Conservation (phyloP, 352 stramenopile genomes). For the Phytophthora cactorum region DNA sequence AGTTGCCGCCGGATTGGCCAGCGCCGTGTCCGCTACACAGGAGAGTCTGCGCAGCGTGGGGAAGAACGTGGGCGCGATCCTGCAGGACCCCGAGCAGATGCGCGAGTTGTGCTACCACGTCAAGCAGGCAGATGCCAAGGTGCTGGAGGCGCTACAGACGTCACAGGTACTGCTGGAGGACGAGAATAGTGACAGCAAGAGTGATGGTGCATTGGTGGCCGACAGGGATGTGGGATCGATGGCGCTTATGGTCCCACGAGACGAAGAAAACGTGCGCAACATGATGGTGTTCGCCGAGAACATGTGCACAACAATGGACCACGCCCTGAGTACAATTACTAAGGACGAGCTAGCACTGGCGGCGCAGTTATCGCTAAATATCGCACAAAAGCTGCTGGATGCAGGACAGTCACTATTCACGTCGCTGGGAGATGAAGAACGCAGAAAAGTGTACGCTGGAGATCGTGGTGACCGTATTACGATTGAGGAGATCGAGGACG, state of each 20-base stretch:
- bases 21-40: constrained; percentile 65
- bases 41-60: constrained; percentile 68
- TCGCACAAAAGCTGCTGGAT: constrained; percentile 77
- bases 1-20: constrained; percentile 54
- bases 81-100: constrained; percentile 72
- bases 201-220: constrained; percentile 13
- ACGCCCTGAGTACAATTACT: constrained; percentile 75
- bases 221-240: constrained; percentile 6
- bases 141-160: constrained; percentile 51
- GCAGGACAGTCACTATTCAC: constrained; percentile 72
- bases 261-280: constrained; percentile 77
- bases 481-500: constrained; percentile 71
- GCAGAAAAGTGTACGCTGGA: constrained; percentile 30
- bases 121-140: constrained; percentile 47
- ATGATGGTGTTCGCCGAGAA: constrained; percentile 78
- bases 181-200: constrained; percentile 2
- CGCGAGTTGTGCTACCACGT: constrained; percentile 61
- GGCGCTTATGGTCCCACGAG: constrained; percentile 30
- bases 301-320: constrained; percentile 79
- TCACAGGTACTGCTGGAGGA: constrained; percentile 34
- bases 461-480: constrained; percentile 67
- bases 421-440: constrained; percentile 75
- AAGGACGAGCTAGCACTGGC: constrained; percentile 73
- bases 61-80: constrained; percentile 58
- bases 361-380: constrained; percentile 73